A percentile compares a stretch with the other conserved stretches of the same genome.
Evolutionary conservation across 352 stramenopile species (phyloP).

Genomic region (Elongisporangium anandrum): DNA sequence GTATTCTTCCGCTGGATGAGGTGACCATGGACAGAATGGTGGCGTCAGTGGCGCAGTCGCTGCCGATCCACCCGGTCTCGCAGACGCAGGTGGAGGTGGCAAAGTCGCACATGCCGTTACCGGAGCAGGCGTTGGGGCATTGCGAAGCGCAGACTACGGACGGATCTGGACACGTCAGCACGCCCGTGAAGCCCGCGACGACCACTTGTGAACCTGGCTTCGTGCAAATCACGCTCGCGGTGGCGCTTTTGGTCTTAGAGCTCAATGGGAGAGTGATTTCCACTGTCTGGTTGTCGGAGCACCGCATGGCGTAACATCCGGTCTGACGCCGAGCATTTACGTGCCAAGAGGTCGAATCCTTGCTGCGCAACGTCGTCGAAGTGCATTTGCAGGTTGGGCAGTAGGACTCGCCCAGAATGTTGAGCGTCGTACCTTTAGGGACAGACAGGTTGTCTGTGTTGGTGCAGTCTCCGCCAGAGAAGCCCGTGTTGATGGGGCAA

Average conservation of each 20-base stretch:
- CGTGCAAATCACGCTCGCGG: constrained; percentile 40
- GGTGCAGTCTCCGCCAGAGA: constrained; percentile 60
- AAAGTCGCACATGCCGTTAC: background rate
- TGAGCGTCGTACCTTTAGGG: constrained; percentile 44
- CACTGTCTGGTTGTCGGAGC: constrained; percentile 28
- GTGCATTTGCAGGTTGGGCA: constrained; percentile 72
- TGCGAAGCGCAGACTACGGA: constrained; percentile 39
- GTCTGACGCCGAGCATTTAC: constrained; percentile 56
- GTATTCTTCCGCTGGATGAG: background rate
- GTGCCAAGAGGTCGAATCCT: constrained; percentile 50
- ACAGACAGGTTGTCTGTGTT: constrained; percentile 45
- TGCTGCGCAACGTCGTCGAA: constrained; percentile 53
- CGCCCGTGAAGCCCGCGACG: constrained; percentile 45
- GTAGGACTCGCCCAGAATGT: constrained; percentile 78
- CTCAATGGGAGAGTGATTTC: constrained; percentile 42
- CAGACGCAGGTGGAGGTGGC: background rate
- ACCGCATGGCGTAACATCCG: constrained; percentile 77
- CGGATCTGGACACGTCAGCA: constrained; percentile 68
- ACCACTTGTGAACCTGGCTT: constrained; percentile 32
- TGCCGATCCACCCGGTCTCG: background rate
- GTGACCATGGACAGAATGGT: background rate
- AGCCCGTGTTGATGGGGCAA: constrained; percentile 75
- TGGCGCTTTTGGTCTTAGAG: constrained; percentile 7
- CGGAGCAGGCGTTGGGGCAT: background rate
- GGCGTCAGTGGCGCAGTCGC: background rate